Base-by-base conservation (phyloP, 345 rosid species). In the Pistacia integerrima region DNA sequence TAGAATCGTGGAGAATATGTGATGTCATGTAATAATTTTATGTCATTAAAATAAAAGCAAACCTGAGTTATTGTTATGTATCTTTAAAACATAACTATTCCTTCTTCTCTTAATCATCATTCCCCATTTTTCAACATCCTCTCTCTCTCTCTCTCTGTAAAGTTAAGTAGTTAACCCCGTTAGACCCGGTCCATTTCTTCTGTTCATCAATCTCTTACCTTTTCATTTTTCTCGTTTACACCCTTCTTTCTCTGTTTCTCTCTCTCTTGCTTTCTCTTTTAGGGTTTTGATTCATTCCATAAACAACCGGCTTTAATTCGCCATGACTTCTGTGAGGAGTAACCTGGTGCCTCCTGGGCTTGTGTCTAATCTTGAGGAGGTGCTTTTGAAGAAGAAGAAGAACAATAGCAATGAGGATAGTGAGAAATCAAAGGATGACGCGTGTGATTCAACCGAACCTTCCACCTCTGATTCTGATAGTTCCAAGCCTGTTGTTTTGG, bases 321-420 rank as follows among this genome's bases (percentile, higher is more conserved):
- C 64, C 10, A 84, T 85, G 78, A 85, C 88, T 75, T 85, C 90
- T 71, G 82, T 85, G 65, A 91, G 84, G 81, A 86, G 84, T 75
- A 93, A 86, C 77, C 63, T 79, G 57, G 81, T 93, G 74, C 92
- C 98, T 17, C 97, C 97, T 0, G 95, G 92, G 20, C 86, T 93
- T 4, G 94, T 93, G 35, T 90, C 96, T 44, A 93, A 91, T 86
- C 90, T 96, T 72, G 94, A 96, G 55, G 91, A 93, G 58, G 99
- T 87, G 65, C 93, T 96, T 73, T 82, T 77, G 11, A 87, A 93
- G 82, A 87, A 77, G 70, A 80, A 73, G 78, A 70, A 14, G 75
- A 81, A 18, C 49, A 80, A 38, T 49, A 64, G 38, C 56, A 36
- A 48, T 18, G 77, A 82, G 41, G 77, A 58, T 5, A 76, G 41